A percentile compares a stretch with the other conserved stretches of the same genome.
Evolutionary conservation across 371 early-diverging fungal genomes (phyloP).

Genomic region (Mucor lusitanicus): DNA sequence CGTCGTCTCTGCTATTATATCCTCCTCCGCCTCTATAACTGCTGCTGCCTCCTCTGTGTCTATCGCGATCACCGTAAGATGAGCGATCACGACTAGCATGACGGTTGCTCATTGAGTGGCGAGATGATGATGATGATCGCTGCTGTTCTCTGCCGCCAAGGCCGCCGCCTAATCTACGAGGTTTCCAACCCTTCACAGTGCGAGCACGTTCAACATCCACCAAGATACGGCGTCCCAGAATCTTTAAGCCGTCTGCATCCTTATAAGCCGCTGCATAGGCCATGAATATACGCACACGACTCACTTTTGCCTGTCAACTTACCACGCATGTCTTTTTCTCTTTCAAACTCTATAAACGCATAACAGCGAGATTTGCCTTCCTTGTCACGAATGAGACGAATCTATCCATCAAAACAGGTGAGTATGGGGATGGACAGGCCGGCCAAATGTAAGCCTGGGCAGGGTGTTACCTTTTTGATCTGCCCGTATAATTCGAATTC

Average conservation of each 20-base stretch:
- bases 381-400: slow-evolving; percentile 71
- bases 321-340: slow-evolving; percentile 90
- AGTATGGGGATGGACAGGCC: not conserved
- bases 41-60: slow-evolving; percentile 22
- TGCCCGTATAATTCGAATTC: slow-evolving; percentile 89
- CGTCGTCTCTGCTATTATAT: slow-evolving; percentile 37
- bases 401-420: slow-evolving; percentile 39
- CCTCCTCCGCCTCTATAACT: slow-evolving; percentile 30
- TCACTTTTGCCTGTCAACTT: not conserved
- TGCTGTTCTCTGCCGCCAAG: slow-evolving; percentile 81
- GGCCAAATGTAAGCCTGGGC: not conserved
- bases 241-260: slow-evolving; percentile 88
- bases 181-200: slow-evolving; percentile 94
- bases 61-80: slow-evolving; percentile 29
- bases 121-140: slow-evolving; percentile 36
- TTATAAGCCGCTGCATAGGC: slow-evolving; percentile 72
- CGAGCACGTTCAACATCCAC: slow-evolving; percentile 97
- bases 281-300: not conserved
- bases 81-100: slow-evolving; percentile 49
- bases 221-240: slow-evolving; percentile 83
- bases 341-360: slow-evolving; percentile 94
- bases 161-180: slow-evolving; percentile 92
- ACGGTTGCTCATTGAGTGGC: slow-evolving; percentile 40
- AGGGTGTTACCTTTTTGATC: slow-evolving; percentile 76
- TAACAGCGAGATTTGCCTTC: slow-evolving; percentile 85